Percentiles rank a stretch among this genome's conserved stretches.
Evolutionary conservation across 2,329 filamentous ascomycete species (phyloP).

Genomic region (Alternaria consortialis): DNA sequence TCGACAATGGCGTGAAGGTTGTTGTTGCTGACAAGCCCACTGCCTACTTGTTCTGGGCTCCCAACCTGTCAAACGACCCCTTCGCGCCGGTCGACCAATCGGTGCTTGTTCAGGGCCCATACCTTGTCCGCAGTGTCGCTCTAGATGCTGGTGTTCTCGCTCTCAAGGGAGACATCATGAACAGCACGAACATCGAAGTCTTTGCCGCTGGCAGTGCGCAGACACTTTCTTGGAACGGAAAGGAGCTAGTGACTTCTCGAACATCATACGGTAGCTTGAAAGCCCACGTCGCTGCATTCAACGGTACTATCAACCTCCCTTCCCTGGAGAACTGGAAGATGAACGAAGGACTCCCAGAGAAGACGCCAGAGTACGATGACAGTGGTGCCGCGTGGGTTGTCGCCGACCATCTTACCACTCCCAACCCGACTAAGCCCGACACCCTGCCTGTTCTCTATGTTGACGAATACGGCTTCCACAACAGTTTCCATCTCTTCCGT

Average conservation of each 20-base stretch:
- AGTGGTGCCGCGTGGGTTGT: constrained; percentile 55
- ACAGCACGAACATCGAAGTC: constrained; percentile 49
- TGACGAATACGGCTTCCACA: constrained; percentile 55
- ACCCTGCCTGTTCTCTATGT: constrained; percentile 54
- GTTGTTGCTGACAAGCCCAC: constrained; percentile 50
- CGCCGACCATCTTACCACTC: constrained; percentile 49
- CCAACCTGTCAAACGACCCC: constrained; percentile 51
- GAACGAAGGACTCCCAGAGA: constrained; percentile 61
- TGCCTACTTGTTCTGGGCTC: constrained; percentile 53
- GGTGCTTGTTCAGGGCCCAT: constrained; percentile 53
- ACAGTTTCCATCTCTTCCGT: constrained; percentile 54
- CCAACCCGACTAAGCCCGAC: constrained; percentile 50
- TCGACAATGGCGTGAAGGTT: constrained; percentile 50
- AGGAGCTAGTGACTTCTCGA: constrained; percentile 36
- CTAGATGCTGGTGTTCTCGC: constrained; percentile 34
- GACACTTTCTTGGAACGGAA: constrained; percentile 52
- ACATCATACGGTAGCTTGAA: constrained; percentile 51
- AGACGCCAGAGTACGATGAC: constrained; percentile 55
- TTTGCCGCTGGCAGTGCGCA: constrained; percentile 42
- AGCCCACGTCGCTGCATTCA: constrained; percentile 38
- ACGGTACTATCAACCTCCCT: constrained; percentile 49
- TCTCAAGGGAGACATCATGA: constrained; percentile 49
- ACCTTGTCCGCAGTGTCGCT: constrained; percentile 50
- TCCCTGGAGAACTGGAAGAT: constrained; percentile 58
- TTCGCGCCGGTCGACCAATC: constrained; percentile 51